Evolutionary conservation across 352 stramenopile genomes (phyloP).

Genomic region (Phytophthora fragariae): DNA sequence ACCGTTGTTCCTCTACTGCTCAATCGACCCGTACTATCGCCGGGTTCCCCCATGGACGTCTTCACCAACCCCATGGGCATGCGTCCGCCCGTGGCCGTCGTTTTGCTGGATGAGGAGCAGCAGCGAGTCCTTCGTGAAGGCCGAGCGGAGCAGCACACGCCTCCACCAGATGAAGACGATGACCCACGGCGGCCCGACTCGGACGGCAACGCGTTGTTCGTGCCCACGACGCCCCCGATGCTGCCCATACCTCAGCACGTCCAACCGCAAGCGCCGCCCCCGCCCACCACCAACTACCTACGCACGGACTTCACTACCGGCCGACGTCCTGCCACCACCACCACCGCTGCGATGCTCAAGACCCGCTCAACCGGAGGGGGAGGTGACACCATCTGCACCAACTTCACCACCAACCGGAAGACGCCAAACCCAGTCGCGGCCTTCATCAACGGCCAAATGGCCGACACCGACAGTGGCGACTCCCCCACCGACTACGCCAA

Average conservation of each 20-base stretch:
- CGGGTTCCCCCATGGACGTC: conserved; percentile 12
- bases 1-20: background rate
- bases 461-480: conserved; percentile 6
- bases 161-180: background rate
- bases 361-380: conserved; percentile 5
- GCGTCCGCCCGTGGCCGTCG: conserved; percentile 27
- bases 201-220: conserved; percentile 26
- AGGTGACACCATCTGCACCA: conserved; percentile 38
- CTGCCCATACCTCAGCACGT: conserved; percentile 31
- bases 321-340: conserved; percentile 13
- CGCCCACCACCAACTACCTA: conserved; percentile 42
- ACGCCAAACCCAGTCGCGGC: conserved; percentile 24
- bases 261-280: conserved; percentile 20
- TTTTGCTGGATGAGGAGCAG: conserved; percentile 69
- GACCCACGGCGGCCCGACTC: conserved; percentile 20
- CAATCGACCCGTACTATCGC: background rate
- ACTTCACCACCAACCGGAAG: conserved; percentile 50
- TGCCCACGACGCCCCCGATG: conserved; percentile 41
- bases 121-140: conserved; percentile 50
- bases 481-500: conserved; percentile 52
- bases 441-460: conserved; percentile 32
- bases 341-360: conserved; percentile 4
- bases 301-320: conserved; percentile 55
- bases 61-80: conserved; percentile 28
- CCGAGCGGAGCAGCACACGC: background rate